phyloP scores from a whole-genome alignment of 2,329 filamentous ascomycete genomes.

The Alternaria conjuncta region DNA sequence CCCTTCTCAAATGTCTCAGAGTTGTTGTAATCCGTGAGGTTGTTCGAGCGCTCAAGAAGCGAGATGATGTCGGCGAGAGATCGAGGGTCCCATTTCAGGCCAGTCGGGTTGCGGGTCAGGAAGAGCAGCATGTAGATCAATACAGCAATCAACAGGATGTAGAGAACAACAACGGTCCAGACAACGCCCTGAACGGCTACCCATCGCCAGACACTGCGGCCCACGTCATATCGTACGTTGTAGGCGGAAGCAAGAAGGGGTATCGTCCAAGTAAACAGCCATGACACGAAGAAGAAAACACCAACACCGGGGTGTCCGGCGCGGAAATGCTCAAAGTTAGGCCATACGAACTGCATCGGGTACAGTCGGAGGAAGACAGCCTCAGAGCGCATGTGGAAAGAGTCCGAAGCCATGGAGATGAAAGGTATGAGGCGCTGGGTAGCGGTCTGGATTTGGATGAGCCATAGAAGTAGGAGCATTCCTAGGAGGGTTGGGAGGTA shows the following conservation, averaged over 20 bases:
- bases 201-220: conserved; percentile 75
- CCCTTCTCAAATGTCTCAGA: conserved; percentile 66
- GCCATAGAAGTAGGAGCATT: conserved; percentile 74
- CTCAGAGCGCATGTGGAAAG: conserved; percentile 64
- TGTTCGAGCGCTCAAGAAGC: conserved; percentile 80
- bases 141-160: conserved; percentile 69
- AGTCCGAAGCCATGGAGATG: conserved; percentile 72
- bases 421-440: conserved; percentile 82
- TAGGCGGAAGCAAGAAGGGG: conserved; percentile 83
- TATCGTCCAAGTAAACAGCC: conserved; percentile 79
- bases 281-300: conserved; percentile 71
- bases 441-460: conserved; percentile 75
- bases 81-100: conserved; percentile 83
- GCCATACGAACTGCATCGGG: conserved; percentile 70
- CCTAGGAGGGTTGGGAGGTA: conserved; percentile 82
- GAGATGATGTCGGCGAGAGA: conserved; percentile 82
- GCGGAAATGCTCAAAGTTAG: conserved; percentile 70
- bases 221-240: conserved; percentile 65
- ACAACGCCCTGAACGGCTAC: conserved; percentile 76
- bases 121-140: conserved; percentile 66
- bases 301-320: conserved; percentile 73
- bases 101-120: conserved; percentile 71
- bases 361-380: conserved; percentile 68
- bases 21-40: conserved; percentile 72
- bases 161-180: conserved; percentile 79